phyloP scores from a whole-genome alignment of 805 yeast genomes.

The Candida cerambycidarum region DNA sequence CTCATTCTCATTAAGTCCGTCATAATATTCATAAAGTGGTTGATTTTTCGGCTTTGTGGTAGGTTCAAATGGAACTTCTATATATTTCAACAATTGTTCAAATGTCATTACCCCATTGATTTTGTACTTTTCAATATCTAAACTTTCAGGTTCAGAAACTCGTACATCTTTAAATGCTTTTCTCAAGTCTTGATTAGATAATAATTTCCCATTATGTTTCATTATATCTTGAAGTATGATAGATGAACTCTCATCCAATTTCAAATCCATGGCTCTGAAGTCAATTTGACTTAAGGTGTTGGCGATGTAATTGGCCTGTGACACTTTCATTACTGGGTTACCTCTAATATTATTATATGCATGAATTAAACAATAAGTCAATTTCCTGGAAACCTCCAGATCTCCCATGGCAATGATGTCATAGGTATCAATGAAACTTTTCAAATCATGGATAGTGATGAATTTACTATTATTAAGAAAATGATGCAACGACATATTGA shows the following conservation, averaged over 20 bases:
- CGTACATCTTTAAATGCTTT: background rate
- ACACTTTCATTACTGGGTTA: background rate
- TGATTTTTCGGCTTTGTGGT: conserved; percentile 14
- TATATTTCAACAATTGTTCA: conserved; percentile 23
- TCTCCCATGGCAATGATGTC: background rate
- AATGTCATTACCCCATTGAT: conserved; percentile 21
- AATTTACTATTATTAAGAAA: conserved; percentile 10
- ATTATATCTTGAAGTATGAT: background rate
- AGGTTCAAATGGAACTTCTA: conserved; percentile 13
- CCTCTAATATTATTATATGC: conserved; percentile 8
- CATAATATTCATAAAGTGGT: conserved; percentile 21
- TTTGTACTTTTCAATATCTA: conserved; percentile 8
- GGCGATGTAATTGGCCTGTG: conserved; percentile 1
- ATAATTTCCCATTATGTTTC: background rate
- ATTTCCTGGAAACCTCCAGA: background rate
- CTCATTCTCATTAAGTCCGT: conserved; percentile 10
- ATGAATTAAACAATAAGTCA: conserved; percentile 10
- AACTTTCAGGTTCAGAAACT: background rate
- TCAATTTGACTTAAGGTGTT: background rate
- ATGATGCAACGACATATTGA: conserved; percentile 10
- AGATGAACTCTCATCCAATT: background rate
- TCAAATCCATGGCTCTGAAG: background rate
- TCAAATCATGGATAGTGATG: conserved; percentile 13
- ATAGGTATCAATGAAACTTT: conserved; percentile 5
- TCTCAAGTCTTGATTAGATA: background rate